These are phyloP conservation scores for Cetradonia linearis DNA, from an alignment of 495 filamentous ascomycete species.

Conservation along the genomic window DNA sequence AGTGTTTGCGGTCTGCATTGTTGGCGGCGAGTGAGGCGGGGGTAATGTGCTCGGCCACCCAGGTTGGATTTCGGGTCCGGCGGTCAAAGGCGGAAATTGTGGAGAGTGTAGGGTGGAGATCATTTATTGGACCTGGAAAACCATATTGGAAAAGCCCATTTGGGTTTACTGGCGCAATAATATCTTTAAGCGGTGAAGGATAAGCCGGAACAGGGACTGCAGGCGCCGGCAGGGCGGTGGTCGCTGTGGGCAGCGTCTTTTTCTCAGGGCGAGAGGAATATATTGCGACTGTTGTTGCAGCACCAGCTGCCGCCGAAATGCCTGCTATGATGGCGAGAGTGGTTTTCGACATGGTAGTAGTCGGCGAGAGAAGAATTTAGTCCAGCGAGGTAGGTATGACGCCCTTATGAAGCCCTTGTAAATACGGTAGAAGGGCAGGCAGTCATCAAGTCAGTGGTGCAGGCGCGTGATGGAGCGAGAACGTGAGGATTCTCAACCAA, in stretches of 20 bases:
- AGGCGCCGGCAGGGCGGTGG: constrained; percentile 22
- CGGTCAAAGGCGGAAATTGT: constrained; percentile 84
- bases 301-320: constrained; percentile 79
- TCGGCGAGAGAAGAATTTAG: neutral
- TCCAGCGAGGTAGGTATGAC: neutral
- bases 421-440: constrained; percentile 8
- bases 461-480: constrained; percentile 17
- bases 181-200: constrained; percentile 35
- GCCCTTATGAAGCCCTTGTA: constrained; percentile 1
- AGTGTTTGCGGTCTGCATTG: constrained; percentile 76
- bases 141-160: constrained; percentile 91
- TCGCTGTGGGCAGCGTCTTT: constrained; percentile 26
- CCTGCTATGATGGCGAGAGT: constrained; percentile 83
- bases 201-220: constrained; percentile 28
- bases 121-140: constrained; percentile 82
- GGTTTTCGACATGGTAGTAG: constrained; percentile 61
- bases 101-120: constrained; percentile 62
- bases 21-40: constrained; percentile 64
- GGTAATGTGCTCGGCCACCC: constrained; percentile 97
- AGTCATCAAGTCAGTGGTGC: constrained; percentile 10
- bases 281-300: constrained; percentile 69
- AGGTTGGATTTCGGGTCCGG: constrained; percentile 80
- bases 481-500: constrained; percentile 13
- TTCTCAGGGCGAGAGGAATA: constrained; percentile 51
- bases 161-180: constrained; percentile 60